These are phyloP conservation scores for Cinchona pubescens DNA, from an alignment of 257 asterid genomes.

Conservation along the genomic window DNA sequence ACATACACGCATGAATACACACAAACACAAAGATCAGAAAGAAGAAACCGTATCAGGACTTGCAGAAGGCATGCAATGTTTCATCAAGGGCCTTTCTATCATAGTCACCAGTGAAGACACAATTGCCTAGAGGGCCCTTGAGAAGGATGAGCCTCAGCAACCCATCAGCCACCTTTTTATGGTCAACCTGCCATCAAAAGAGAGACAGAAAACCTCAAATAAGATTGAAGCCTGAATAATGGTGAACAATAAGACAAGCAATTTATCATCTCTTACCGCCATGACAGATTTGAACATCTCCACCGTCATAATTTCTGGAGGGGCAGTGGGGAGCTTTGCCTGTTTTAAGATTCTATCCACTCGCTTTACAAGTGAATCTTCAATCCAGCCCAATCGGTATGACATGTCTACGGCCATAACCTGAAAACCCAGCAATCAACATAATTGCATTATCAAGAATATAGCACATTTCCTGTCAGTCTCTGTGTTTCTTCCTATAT, in stretches of 20 bases:
- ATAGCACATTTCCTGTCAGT: not conserved
- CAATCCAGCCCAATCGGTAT: constrained; percentile 90
- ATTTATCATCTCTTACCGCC: constrained; percentile 64
- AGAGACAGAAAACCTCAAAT: constrained; percentile 7
- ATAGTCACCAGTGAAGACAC: constrained; percentile 89
- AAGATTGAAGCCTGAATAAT: not conserved
- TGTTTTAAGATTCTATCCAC: constrained; percentile 56
- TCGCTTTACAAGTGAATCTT: constrained; percentile 70
- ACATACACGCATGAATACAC: not conserved
- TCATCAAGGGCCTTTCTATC: constrained; percentile 70
- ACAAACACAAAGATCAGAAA: not conserved
- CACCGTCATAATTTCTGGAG: constrained; percentile 75
- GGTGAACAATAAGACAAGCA: not conserved
- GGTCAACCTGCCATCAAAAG: constrained; percentile 62
- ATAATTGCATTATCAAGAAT: not conserved
- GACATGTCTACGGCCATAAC: constrained; percentile 99
- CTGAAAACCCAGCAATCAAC: constrained; percentile 36
- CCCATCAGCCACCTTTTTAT: constrained; percentile 97
- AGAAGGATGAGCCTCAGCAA: constrained; percentile 81
- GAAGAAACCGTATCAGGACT: no score
- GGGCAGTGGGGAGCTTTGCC: constrained; percentile 80
- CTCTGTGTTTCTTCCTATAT: not conserved
- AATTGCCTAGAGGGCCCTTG: constrained; percentile 85
- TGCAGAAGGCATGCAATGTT: constrained; percentile 67
- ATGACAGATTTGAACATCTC: constrained; percentile 91